Conservation (phyloP, 768 basidiomycete genomes). For the Boletus vermiculosoides region DNA sequence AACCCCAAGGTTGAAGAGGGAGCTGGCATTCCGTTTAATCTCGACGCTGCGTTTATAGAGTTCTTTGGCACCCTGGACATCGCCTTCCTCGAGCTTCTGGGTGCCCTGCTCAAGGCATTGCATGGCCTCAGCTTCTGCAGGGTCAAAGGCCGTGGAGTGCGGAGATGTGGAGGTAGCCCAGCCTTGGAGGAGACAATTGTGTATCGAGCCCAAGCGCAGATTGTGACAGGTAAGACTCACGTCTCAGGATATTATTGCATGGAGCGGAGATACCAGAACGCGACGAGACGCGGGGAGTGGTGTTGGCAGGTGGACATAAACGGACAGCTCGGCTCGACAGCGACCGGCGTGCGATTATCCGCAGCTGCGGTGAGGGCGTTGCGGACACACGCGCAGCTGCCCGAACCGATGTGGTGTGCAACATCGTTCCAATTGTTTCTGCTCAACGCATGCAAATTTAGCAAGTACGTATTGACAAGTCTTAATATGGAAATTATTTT, state of each 20-base stretch:
- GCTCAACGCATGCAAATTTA: conserved; percentile 16
- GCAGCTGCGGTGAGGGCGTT: conserved; percentile 26
- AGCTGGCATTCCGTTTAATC: conserved; percentile 76
- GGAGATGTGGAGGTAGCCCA: conserved; percentile 80
- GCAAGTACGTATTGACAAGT: conserved; percentile 2
- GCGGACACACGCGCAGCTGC: conserved; percentile 21
- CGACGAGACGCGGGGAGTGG: conserved; percentile 10
- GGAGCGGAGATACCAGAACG: conserved; percentile 5
- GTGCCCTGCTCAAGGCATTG: conserved; percentile 82
- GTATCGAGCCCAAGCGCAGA: conserved; percentile 4
- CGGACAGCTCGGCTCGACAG: conserved; percentile 25
- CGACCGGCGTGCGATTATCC: conserved; percentile 17
- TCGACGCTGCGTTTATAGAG: conserved; percentile 78
- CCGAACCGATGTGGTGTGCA: conserved; percentile 21
- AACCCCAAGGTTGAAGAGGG: conserved; percentile 85
- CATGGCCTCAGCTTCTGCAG: conserved; percentile 77
- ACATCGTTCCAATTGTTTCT: conserved; percentile 31
- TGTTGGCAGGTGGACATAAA: conserved; percentile 21
- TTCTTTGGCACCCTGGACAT: conserved; percentile 72
- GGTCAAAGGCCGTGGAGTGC: conserved; percentile 80
- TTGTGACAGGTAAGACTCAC: conserved; percentile 26
- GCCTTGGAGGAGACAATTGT: conserved; percentile 36
- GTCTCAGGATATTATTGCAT: conserved; percentile 19
- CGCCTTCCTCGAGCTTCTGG: conserved; percentile 81
- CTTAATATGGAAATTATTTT: conserved; percentile 12